Conservation (phyloP, 106 monocot genomes). For the Dendrobium catenatum region DNA sequence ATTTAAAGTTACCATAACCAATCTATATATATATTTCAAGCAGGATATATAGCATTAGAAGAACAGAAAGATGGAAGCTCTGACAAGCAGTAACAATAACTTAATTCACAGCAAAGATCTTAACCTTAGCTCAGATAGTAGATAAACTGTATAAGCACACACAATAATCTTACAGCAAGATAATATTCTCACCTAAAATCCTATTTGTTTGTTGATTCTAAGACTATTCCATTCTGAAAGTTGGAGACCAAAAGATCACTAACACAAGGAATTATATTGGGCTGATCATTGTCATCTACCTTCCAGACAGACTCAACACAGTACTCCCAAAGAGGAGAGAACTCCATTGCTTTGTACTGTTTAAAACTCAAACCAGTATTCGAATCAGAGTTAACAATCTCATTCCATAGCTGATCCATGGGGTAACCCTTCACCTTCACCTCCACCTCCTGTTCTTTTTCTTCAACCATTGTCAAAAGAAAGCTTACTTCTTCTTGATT, state of each 20-base stretch:
- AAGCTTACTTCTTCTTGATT: background rate
- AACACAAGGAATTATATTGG: background rate
- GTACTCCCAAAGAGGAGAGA: background rate
- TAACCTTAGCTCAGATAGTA: too few relatives aligned
- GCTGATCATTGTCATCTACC: background rate
- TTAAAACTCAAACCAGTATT: background rate
- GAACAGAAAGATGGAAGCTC: too few relatives aligned
- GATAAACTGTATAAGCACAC: too few relatives aligned
- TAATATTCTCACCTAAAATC: too few relatives aligned
- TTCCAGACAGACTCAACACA: background rate
- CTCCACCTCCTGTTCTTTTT: background rate
- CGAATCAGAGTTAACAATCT: background rate
- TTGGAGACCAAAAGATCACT: background rate
- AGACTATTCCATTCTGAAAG: too few relatives aligned
- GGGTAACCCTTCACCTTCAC: background rate
- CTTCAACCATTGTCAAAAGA: background rate
- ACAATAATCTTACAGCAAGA: too few relatives aligned
- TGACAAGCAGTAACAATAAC: too few relatives aligned
- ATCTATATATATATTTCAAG: too few relatives aligned
- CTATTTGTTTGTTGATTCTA: too few relatives aligned
- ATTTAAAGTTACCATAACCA: too few relatives aligned
- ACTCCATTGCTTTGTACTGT: background rate
- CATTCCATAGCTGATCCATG: constrained; percentile 22
- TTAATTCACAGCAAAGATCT: too few relatives aligned
- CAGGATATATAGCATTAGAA: too few relatives aligned